Base-by-base conservation (phyloP, 768 basidiomycete genomes). In the Mycena olivaceomarginata region DNA sequence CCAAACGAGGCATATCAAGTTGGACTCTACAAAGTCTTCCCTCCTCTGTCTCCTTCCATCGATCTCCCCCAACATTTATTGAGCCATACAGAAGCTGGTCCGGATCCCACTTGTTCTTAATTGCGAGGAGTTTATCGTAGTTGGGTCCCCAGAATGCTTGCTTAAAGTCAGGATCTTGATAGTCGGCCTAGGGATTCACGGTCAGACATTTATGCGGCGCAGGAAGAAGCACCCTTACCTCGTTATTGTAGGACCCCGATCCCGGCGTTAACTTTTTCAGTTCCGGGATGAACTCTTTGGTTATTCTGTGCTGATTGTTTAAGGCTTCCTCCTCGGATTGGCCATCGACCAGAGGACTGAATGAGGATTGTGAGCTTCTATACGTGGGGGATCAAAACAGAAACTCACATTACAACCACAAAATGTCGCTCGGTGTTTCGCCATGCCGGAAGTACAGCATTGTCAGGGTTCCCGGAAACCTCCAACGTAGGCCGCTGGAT, bases 191-290 rank as follows among this genome's bases (percentile, higher is more conserved):
- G 20, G 53, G 69, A 48, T 53, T 62, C 69, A 70, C 40, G 56
- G 56, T 70, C 68, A 60, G 68, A 70, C 41, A 45, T 40, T 60
- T 37, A 40, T 60, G 68, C 20, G 53, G 53, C n/a, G 53, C 20
- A 62, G 60, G 22, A 68, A 67, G 67, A 62, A 60, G 51, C 56
- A 69, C 43, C 59, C 25, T 53, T 20, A 25, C 31, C 31, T 31
- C 31, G 4, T 31, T 31, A 31, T 31, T 31, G 31, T 31, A 31
- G 31, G 31, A 31, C 53, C 74, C 74, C 40, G 57, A 62, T 12
- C 60, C 68, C 46, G 74, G 73, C 40, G 67, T 60, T 48, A 66
- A 59, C 65, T 66, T 67, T 59, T 74, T 67, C 45, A 74, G 67
- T 53, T 53, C 41, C 56, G 64, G 72, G 62, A 67, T 74, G 64